Evolutionary conservation across 441 rosid genomes (phyloP).

Genomic region (Jatropha multifida): DNA sequence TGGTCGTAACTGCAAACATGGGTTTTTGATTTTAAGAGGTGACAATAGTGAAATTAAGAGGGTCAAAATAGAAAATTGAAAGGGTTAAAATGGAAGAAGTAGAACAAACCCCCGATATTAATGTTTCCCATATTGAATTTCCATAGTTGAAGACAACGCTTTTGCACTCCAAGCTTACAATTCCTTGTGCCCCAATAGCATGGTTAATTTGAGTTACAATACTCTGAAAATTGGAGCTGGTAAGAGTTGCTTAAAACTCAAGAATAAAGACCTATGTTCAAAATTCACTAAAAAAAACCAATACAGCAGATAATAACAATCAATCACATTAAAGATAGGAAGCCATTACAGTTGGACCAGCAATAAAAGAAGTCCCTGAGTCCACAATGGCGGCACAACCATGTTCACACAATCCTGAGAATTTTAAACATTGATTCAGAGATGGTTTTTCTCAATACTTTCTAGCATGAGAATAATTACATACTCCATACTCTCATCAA

Average conservation of each 20-base stretch:
- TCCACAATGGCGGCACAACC: constrained; percentile 62
- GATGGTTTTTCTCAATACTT: background rate
- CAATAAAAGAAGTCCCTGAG: constrained; percentile 53
- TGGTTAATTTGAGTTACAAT: constrained; percentile 59
- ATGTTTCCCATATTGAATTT: constrained; percentile 46
- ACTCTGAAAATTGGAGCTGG: constrained; percentile 34
- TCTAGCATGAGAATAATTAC: background rate
- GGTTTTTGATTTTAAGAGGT: constrained; percentile 3
- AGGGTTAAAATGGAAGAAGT: background rate
- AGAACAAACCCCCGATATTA: constrained; percentile 49
- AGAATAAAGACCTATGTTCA: background rate
- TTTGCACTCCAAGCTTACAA: constrained; percentile 54
- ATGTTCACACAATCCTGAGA: constrained; percentile 45
- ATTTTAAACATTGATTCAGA: constrained; percentile 7
- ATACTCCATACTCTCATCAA: background rate
- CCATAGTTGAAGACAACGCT: constrained; percentile 40
- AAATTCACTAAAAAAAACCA: background rate
- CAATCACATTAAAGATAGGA: constrained; percentile 7
- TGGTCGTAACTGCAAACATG: constrained; percentile 44
- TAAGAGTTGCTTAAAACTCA: constrained; percentile 2
- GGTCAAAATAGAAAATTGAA: background rate
- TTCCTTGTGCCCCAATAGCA: constrained; percentile 61
- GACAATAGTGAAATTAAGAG: constrained; percentile 1
- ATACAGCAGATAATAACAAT: background rate
- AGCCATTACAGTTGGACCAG: constrained; percentile 64